These are phyloP conservation scores for Isoetes engelmannii DNA, from an alignment of 83 land plant genomes.

Conservation along the genomic window DNA sequence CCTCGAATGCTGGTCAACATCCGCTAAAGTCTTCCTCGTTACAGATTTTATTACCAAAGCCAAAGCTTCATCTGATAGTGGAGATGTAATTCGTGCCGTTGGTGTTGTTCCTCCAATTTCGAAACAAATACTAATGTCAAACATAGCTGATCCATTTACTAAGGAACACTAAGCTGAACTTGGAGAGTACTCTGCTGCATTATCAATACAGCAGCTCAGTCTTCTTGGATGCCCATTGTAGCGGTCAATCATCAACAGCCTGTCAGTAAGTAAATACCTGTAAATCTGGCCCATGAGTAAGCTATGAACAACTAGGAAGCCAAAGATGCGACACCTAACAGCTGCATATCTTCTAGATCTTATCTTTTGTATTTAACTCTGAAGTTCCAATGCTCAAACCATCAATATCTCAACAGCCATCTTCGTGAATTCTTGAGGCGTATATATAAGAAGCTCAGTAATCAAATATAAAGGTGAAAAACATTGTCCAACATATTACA, in stretches of 20 bases:
- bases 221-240: not conserved
- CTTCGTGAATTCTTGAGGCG: slow-evolving; percentile 48
- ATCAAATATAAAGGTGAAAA: not conserved
- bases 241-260: not conserved
- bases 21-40: too few relatives aligned
- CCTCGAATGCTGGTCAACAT: too few relatives aligned
- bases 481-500: slow-evolving; percentile 12
- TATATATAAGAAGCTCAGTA: slow-evolving; percentile 8
- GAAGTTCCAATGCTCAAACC: slow-evolving; percentile 5
- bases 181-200: too few relatives aligned
- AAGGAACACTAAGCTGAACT: too few relatives aligned
- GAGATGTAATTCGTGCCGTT: too few relatives aligned
- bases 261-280: not conserved
- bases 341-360: slow-evolving; percentile 28
- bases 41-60: too few relatives aligned
- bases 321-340: not conserved
- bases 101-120: too few relatives aligned
- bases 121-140: too few relatives aligned
- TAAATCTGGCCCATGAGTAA: not conserved
- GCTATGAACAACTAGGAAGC: not conserved
- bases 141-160: too few relatives aligned
- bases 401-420: slow-evolving; percentile 38
- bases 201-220: too few relatives aligned
- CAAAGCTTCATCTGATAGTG: too few relatives aligned
- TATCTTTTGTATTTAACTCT: slow-evolving; percentile 24